phyloP scores from a whole-genome alignment of 352 stramenopile species.

The Globisporangium barbulae region DNA sequence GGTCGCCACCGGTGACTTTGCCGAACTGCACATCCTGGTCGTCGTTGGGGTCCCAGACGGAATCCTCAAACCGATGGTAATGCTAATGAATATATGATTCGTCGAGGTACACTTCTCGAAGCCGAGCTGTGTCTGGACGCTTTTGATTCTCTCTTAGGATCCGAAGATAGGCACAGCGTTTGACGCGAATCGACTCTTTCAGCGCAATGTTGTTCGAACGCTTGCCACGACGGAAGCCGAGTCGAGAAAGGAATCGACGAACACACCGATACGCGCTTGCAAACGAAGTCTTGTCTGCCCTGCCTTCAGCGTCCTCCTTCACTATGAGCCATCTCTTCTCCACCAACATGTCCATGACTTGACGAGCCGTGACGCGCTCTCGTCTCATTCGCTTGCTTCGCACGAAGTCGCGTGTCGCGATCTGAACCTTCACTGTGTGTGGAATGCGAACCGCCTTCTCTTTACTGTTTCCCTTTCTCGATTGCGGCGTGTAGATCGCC shows the following conservation, averaged over 20 bases:
- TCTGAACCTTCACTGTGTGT: neutral
- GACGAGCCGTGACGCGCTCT: neutral
- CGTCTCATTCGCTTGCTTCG: neutral
- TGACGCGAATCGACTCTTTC: conserved; percentile 2
- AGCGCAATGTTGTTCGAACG: neutral
- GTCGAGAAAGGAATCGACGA: neutral
- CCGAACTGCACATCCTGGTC: neutral
- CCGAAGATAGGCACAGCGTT: conserved; percentile 1
- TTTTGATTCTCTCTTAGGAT: neutral
- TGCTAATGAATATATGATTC: conserved; percentile 2
- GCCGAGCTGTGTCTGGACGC: neutral
- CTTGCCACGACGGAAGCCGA: conserved; percentile 2
- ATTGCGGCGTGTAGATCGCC: conserved; percentile 1
- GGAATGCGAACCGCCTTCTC: neutral
- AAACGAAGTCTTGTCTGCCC: neutral
- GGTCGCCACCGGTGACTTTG: neutral
- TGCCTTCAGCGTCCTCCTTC: neutral
- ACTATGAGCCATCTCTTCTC: neutral
- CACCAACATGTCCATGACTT: conserved; percentile 1
- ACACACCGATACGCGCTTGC: conserved; percentile 3
- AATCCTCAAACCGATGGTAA: conserved; percentile 4
- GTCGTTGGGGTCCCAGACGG: conserved; percentile 3
- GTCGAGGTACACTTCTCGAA: conserved; percentile 1
- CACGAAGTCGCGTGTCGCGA: conserved; percentile 1
- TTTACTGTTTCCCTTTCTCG: neutral